Evolutionary conservation across 1,284 basidiomycete genomes (phyloP).

Genomic region (Cryptococcus sp.): DNA sequence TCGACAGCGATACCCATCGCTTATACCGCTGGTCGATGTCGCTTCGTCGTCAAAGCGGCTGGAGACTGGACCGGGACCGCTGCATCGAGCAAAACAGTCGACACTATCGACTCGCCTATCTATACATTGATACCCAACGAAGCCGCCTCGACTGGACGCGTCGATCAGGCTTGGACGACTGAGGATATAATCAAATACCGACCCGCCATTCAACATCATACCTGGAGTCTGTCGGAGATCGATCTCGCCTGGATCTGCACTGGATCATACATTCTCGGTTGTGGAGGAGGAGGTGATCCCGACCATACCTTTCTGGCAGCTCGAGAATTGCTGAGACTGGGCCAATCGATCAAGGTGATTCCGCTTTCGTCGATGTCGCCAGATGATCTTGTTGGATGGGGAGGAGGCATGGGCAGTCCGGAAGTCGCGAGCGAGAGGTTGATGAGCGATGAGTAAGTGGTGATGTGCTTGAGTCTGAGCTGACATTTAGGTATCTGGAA

Average conservation of each 20-base stretch:
- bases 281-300: conserved; percentile 27
- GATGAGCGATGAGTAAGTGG: conserved; percentile 19
- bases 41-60: conserved; percentile 30
- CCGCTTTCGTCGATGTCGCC: conserved; percentile 12
- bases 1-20: conserved; percentile 36
- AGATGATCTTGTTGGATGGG: conserved; percentile 20
- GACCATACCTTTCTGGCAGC: conserved; percentile 10
- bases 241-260: conserved; percentile 26
- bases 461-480: not conserved
- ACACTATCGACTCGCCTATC: not conserved
- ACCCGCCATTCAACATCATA: conserved; percentile 13
- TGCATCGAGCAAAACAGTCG: not conserved
- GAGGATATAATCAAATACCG: conserved; percentile 16
- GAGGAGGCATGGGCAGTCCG: conserved; percentile 52
- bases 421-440: conserved; percentile 43
- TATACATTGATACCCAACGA: not conserved
- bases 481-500: conserved; percentile 10
- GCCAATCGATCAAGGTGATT: conserved; percentile 18
- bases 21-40: conserved; percentile 19
- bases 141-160: not conserved
- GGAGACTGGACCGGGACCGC: conserved; percentile 25
- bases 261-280: conserved; percentile 26
- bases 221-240: conserved; percentile 22
- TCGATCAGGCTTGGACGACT: not conserved
- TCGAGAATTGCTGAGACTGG: conserved; percentile 19